A percentile compares a stretch with the other conserved stretches of the same genome.
These are phyloP conservation scores for Catenaria anguillulae DNA, from an alignment of 371 early-diverging fungal species.

Conservation along the genomic window DNA sequence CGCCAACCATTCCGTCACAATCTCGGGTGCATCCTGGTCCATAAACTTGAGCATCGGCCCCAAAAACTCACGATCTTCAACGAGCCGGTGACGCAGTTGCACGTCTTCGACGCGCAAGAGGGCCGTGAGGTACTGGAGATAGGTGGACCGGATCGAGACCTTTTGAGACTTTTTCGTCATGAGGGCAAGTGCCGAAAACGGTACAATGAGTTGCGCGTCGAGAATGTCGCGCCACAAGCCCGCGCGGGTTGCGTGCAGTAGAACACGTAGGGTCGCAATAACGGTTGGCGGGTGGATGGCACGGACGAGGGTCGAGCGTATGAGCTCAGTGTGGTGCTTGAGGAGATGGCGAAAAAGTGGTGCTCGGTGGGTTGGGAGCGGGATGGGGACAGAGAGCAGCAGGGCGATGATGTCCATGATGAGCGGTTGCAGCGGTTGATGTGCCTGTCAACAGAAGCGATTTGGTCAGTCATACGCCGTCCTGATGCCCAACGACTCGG, in stretches of 20 bases:
- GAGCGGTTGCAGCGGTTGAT: not conserved
- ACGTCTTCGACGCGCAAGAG: not conserved
- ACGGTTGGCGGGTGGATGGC: not conserved
- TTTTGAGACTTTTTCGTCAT: not conserved
- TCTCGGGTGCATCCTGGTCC: not conserved
- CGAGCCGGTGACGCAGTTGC: not conserved
- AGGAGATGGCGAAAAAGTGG: not conserved
- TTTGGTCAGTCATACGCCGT: too few species aligned
- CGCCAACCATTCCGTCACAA: not conserved
- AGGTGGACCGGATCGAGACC: not conserved
- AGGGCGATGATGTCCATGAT: not conserved
- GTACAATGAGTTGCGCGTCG: not conserved
- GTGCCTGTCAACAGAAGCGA: not conserved
- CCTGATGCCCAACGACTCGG: too few species aligned
- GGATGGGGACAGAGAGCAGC: not conserved
- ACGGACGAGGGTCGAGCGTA: not conserved
- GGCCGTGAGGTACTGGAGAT: not conserved
- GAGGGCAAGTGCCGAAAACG: not conserved
- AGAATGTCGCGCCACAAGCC: not conserved
- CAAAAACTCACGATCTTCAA: not conserved
- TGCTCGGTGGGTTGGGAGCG: slow-evolving; percentile 1
- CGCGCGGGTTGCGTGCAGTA: not conserved
- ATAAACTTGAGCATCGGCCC: not conserved
- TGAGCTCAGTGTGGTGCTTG: not conserved
- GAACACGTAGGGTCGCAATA: not conserved